phyloP scores from a whole-genome alignment of 2,329 filamentous ascomycete genomes.

The Trichophyton mentagrophytes region DNA sequence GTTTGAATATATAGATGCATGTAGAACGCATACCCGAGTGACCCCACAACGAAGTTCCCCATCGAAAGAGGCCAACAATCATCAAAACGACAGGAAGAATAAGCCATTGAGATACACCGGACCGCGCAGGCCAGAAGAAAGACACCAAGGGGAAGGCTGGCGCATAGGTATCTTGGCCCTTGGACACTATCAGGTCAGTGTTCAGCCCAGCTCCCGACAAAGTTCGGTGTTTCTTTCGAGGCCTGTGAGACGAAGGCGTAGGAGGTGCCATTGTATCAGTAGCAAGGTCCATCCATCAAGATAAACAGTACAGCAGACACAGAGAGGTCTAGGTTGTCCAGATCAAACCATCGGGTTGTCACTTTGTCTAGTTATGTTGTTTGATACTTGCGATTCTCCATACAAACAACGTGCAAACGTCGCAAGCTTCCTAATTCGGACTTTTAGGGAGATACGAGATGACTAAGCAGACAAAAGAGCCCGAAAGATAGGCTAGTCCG shows the following conservation, averaged over 20 bases:
- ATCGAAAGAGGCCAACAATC: constrained; percentile 80
- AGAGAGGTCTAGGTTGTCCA: not conserved
- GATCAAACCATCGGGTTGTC: not conserved
- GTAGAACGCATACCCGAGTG: constrained; percentile 63
- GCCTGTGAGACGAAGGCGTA: constrained; percentile 26
- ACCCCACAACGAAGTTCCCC: constrained; percentile 84
- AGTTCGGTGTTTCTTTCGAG: constrained; percentile 35
- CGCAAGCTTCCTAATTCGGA: not conserved
- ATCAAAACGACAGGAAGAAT: constrained; percentile 78
- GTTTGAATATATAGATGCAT: not conserved
- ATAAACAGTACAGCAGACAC: not conserved
- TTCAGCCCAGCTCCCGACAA: constrained; percentile 24
- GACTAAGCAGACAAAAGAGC: not conserved
- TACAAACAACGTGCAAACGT: not conserved
- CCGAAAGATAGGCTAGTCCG: not conserved
- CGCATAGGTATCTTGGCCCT: constrained; percentile 30
- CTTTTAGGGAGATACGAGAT: not conserved
- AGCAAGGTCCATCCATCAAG: not conserved
- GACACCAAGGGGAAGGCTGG: constrained; percentile 83
- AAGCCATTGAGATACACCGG: constrained; percentile 78
- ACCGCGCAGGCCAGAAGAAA: constrained; percentile 87
- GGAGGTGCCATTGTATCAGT: constrained; percentile 9
- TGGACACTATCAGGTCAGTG: constrained; percentile 23
- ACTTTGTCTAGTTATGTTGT: not conserved
- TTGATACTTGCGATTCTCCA: not conserved